Evolutionary conservation across 768 basidiomycete species (phyloP).

Genomic region (Suillus subluteus): DNA sequence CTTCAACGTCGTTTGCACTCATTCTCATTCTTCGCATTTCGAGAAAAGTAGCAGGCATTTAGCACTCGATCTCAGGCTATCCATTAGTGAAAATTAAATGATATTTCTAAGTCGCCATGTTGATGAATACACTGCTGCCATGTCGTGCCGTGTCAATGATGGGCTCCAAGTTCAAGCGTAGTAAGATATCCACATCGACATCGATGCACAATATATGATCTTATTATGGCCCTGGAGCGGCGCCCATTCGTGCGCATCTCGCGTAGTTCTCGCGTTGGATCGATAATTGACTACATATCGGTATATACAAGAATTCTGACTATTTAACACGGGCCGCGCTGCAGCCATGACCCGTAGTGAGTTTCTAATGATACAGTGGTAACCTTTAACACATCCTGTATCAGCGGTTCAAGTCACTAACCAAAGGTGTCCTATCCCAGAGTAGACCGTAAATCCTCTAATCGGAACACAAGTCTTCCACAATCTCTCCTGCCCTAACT

Average conservation of each 20-base stretch:
- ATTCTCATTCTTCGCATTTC: background rate
- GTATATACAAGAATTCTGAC: background rate
- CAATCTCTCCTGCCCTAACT: slow-evolving; percentile 48
- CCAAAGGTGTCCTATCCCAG: background rate
- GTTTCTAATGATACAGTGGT: background rate
- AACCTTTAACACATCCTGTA: background rate
- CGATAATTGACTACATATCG: background rate
- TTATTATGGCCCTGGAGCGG: background rate
- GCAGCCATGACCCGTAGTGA: background rate
- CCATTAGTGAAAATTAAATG: background rate
- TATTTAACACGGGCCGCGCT: background rate
- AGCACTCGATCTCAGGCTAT: background rate
- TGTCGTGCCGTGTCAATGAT: background rate
- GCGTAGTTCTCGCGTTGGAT: background rate
- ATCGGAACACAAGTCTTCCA: slow-evolving; percentile 37
- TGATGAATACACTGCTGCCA: background rate
- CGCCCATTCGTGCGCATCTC: background rate
- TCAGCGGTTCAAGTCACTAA: background rate
- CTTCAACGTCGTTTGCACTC: too few relatives aligned
- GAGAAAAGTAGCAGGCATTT: background rate
- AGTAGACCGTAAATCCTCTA: too few relatives aligned
- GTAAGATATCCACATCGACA: too few relatives aligned
- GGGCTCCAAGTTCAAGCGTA: background rate
- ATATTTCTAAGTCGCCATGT: background rate
- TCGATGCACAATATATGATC: background rate